Percentiles rank a stretch among this genome's conserved stretches.
Conservation (phyloP, 2,329 filamentous ascomycete genomes). For the Penicillium nordicum region DNA sequence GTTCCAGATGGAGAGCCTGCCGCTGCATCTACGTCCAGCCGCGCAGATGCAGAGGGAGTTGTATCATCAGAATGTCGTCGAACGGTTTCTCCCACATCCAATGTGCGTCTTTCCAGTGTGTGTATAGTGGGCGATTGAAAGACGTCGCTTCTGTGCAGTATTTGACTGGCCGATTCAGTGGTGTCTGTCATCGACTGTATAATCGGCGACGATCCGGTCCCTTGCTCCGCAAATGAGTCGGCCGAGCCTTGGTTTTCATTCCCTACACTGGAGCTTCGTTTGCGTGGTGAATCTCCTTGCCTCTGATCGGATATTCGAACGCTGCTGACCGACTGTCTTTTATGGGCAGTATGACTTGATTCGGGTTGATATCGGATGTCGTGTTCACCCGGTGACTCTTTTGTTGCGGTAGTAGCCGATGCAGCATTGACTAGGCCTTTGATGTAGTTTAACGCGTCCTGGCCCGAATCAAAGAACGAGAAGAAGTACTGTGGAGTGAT, state of each 20-base stretch:
- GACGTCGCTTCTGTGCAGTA: slow-evolving; percentile 79
- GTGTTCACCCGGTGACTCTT: slow-evolving; percentile 19
- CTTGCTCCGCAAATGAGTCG: slow-evolving; percentile 74
- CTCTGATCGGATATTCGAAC: slow-evolving; percentile 11
- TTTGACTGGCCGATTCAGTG: slow-evolving; percentile 83
- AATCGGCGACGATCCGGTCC: slow-evolving; percentile 67
- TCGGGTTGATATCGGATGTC: slow-evolving; percentile 16
- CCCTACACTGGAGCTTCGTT: slow-evolving; percentile 62
- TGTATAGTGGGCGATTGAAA: slow-evolving; percentile 74
- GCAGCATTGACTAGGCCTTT: slow-evolving; percentile 68
- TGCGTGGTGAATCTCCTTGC: slow-evolving; percentile 25
- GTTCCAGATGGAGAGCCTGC: background rate
- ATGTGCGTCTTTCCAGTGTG: slow-evolving; percentile 30
- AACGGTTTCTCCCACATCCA: slow-evolving; percentile 24
- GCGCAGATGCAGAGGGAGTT: slow-evolving; percentile 30
- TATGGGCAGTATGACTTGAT: slow-evolving; percentile 15
- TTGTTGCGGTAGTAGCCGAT: slow-evolving; percentile 45
- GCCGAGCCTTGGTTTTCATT: slow-evolving; percentile 61
- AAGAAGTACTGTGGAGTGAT: slow-evolving; percentile 76
- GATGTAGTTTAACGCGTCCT: slow-evolving; percentile 76
- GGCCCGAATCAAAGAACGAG: slow-evolving; percentile 84
- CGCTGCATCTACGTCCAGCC: slow-evolving; percentile 17
- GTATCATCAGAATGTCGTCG: slow-evolving; percentile 37
- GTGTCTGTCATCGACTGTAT: slow-evolving; percentile 69
- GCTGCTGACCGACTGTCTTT: slow-evolving; percentile 24